Evolutionary conservation across 495 filamentous ascomycete species (phyloP), one percentile per base, ranked within the genome.

Genomic region (Penicillium lividum): DNA sequence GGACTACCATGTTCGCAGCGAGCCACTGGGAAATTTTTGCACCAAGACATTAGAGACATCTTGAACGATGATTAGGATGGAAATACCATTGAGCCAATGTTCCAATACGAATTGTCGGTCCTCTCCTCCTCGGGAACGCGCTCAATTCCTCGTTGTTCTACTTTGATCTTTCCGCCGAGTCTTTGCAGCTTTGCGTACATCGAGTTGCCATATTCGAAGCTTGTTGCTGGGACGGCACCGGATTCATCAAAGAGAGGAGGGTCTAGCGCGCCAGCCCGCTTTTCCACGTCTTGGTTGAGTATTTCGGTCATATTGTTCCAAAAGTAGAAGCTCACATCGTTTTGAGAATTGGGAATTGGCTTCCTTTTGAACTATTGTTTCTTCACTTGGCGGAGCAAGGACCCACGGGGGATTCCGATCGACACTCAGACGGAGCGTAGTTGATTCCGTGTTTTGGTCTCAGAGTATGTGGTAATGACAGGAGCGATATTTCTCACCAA

Each of bases 151-250:
- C 31, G 69, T 58, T 43, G 75, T 73, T 67, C 67, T 4, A 69
- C 62, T 11, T 64, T 64, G 18, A 64, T 54, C 46, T 57, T 57
- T 10, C 57, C 57, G 13, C 53, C 58, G 5, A 64, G 33, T 34
- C 83, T 78, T 69, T 89, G 85, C 11, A 87, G 62, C 67, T 80
- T 87, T 22, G 86, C 86, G 62, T 80, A 84, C 33, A 75, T 51
- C 18, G 75, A 76, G 45, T 83, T 68, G 50, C 85, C 85, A 18
- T 79, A 68, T 34, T 76, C 72, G 57, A 89, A 84, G 34, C 73
- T 80, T 62, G 84, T 75, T n/a, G 75, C 75, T 8, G 76, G 71
- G 5, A 85, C 78, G 9, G 80, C 82, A 49, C 83, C 80, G 7
- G 79, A 72, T 49, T 84, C 77, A 50, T 76, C 70, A 22, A 77